Evolutionary conservation across 2,329 filamentous ascomycete species (phyloP), one percentile per base, ranked within the genome.

Genomic region (Aspergillus transmontanensis): DNA sequence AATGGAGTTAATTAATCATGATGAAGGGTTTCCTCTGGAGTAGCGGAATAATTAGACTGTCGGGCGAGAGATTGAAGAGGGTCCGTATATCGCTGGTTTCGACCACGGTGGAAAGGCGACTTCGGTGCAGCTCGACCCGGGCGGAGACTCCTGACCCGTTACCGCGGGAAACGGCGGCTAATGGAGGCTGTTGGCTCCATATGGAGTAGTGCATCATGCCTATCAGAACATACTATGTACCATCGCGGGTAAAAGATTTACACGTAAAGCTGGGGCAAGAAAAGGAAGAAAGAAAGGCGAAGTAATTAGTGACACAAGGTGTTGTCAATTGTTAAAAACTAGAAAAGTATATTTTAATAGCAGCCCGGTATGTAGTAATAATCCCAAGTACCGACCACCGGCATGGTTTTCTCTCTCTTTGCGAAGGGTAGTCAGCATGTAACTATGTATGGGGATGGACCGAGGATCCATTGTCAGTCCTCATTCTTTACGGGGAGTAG

Each of bases 161-260:
- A 56, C 64, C 63, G 64, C 64, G 63, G 64, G 63, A 65, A 66
- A 66, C 63, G 56, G 59, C 59, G 61, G 64, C 56, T 64, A 63
- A 16, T 54, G 50, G 36, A 48, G 45, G 53, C 23, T 6, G 21
- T 51, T 58, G 45, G 51, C n/a, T 23, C 39, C 23, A n/a, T 36
- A 4, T 50, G 32, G 41, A 50, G 30, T 51, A 3, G 48, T 30
- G 26, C 10, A 7, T 14, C 51, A 36, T 36, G 19, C 51, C 51
- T n/a, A 32, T n/a, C 51, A 11, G 19, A 19, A 19, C 6, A 6
- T 11, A 23, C 16, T 30, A 34, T 46, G 43, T 5, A 12, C 3
- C 6, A 12, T 7, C 11, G 30, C 51, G 51, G 51, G 51, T 54
- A 54, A 54, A 36, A 50, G 46, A 16, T 50, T 50, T 50, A 19